Percentiles rank a stretch among this genome's conserved stretches.
phyloP scores from a whole-genome alignment of 2,329 filamentous ascomycete genomes.

The Mycosphaerelloides madeirae region DNA sequence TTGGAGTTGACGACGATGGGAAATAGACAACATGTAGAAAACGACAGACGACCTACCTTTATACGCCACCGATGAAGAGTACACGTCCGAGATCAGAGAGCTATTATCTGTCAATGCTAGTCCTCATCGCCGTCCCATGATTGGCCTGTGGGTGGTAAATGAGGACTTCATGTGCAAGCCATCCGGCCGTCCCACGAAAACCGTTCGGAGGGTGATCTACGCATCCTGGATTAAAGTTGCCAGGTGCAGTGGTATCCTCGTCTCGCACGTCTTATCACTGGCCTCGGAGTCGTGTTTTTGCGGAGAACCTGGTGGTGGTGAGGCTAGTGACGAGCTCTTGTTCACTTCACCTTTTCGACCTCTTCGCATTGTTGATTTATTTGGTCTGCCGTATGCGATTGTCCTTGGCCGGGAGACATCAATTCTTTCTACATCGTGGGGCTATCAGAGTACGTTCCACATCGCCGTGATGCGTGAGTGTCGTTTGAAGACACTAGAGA shows the following conservation, averaged over 20 bases:
- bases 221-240: constrained; percentile 9
- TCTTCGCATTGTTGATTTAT: no score
- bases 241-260: constrained; percentile 7
- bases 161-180: constrained; percentile 13
- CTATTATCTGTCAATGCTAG: constrained; percentile 3
- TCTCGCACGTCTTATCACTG: constrained; percentile 4
- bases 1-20: no score
- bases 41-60: constrained; percentile 7
- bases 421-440: no score
- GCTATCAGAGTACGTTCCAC: no score
- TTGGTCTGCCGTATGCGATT: no score
- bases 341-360: no score
- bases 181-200: constrained; percentile 18
- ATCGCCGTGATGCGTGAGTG: no score
- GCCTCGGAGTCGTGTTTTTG: constrained; percentile 14
- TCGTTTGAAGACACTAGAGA: no score
- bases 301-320: constrained; percentile 10
- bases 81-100: background rate
- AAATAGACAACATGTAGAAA: no score
- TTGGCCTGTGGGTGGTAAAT: constrained; percentile 13
- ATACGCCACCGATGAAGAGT: constrained; percentile 1
- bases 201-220: constrained; percentile 5
- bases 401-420: no score
- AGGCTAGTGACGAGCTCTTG: no score
- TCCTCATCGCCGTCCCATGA: background rate